Conservation (phyloP, 148 eudicot genomes). For the Rheum nobile region DNA sequence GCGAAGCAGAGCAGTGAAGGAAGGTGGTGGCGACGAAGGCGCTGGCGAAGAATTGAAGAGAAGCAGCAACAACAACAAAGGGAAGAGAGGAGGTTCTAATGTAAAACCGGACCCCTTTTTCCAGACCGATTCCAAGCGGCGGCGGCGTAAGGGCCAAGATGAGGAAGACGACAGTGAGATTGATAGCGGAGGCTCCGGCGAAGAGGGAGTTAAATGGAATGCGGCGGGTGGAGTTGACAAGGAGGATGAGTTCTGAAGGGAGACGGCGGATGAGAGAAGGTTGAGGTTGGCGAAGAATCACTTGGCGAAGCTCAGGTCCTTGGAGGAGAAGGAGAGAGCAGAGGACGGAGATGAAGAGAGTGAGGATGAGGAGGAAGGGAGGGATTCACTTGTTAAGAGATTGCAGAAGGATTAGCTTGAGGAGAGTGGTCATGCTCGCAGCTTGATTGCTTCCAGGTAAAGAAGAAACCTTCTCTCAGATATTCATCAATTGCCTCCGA, state of each 20-base stretch:
- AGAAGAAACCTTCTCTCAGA: neutral
- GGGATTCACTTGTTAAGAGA: conserved; percentile 49
- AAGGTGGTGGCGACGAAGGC: too few species aligned
- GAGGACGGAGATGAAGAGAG: conserved; percentile 28
- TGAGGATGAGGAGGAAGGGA: conserved; percentile 33
- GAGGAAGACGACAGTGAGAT: conserved; percentile 20
- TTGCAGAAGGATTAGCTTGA: conserved; percentile 72
- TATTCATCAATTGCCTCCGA: too few species aligned
- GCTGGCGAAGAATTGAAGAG: neutral
- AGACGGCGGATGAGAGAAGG: conserved; percentile 25
- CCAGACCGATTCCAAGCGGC: neutral
- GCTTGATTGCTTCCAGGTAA: conserved; percentile 66
- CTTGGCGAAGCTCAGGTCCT: conserved; percentile 15
- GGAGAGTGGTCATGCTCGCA: conserved; percentile 69
- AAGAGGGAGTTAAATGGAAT: neutral
- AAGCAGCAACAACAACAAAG: neutral
- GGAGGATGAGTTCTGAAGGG: conserved; percentile 24
- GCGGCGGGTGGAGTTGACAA: neutral
- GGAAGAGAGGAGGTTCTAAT: neutral
- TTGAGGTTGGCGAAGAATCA: conserved; percentile 15
- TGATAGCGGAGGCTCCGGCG: conserved; percentile 14
- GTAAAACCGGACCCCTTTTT: neutral
- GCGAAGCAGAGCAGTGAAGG: too few species aligned
- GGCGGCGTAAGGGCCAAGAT: neutral
- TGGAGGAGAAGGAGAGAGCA: conserved; percentile 11